Conservation (phyloP, 495 filamentous ascomycete genomes). For the Daldinia grandis region DNA sequence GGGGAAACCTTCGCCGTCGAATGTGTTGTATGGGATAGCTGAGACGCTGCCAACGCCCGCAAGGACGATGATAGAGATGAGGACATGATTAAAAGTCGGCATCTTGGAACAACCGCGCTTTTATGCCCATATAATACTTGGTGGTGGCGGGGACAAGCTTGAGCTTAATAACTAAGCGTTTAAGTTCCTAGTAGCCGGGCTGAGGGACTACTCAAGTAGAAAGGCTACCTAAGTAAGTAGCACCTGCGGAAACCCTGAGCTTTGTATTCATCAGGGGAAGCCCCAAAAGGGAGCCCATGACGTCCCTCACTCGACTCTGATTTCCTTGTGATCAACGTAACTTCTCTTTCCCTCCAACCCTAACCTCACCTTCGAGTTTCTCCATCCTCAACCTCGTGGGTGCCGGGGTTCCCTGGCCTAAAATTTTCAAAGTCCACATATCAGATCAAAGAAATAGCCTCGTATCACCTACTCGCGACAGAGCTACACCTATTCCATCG, state of each 20-base stretch:
- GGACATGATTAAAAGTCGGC: conserved; percentile 25
- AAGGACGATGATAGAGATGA: conserved; percentile 25
- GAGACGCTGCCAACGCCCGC: conserved; percentile 16
- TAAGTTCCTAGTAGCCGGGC: conserved; percentile 8
- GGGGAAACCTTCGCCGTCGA: conserved; percentile 58
- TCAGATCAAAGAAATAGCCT: conserved; percentile 3
- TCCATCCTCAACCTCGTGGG: conserved; percentile 22
- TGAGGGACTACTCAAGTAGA: conserved; percentile 4
- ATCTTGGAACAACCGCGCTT: conserved; percentile 24
- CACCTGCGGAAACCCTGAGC: conserved; percentile 17
- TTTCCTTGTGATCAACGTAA: conserved; percentile 28
- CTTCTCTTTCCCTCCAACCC: conserved; percentile 13
- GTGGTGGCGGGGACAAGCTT: conserved; percentile 20
- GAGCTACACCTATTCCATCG: conserved; percentile 1
- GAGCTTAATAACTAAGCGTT: conserved; percentile 8
- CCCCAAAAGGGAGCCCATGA: conserved; percentile 11
- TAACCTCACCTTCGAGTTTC: conserved; percentile 11
- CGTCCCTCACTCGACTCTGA: conserved; percentile 8
- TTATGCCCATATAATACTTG: conserved; percentile 6
- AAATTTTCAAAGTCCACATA: conserved; percentile 10
- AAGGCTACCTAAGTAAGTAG: conserved; percentile 4
- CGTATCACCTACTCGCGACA: conserved; percentile 6
- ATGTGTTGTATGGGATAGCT: conserved; percentile 56
- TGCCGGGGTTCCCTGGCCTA: conserved; percentile 17
- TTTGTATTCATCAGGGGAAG: conserved; percentile 24